Evolutionary conservation across 371 early-diverging fungal genomes (phyloP).

Genomic region (Zychaea mexicana): DNA sequence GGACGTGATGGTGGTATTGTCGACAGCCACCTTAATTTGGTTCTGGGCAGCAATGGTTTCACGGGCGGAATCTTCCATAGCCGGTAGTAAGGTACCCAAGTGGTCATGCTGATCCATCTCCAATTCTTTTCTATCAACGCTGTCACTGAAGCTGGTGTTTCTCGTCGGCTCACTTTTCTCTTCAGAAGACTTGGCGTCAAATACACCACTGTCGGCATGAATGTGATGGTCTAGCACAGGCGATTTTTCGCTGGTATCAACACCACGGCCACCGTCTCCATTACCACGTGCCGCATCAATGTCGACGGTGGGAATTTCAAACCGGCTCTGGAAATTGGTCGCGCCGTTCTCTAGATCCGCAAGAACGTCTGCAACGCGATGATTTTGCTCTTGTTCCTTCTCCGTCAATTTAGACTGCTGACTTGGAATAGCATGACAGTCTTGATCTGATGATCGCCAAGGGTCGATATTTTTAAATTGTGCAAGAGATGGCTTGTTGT

Average conservation of each 20-base stretch:
- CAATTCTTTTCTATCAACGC: background rate
- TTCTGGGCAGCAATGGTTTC: constrained; percentile 8
- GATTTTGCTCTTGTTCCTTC: background rate
- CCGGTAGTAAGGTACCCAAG: constrained; percentile 18
- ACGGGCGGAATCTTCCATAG: constrained; percentile 14
- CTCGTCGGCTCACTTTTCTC: background rate
- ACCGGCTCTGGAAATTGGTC: background rate
- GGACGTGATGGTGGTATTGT: constrained; percentile 4
- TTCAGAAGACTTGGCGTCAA: constrained; percentile 3
- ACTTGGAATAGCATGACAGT: background rate
- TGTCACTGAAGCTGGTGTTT: background rate
- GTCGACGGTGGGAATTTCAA: background rate
- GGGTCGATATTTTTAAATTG: background rate
- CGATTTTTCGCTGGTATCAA: constrained; percentile 2
- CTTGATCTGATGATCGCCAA: background rate
- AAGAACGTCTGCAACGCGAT: constrained; percentile 4
- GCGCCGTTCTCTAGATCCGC: background rate
- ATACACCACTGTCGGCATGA: constrained; percentile 2
- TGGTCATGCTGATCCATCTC: constrained; percentile 4
- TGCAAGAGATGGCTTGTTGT: background rate
- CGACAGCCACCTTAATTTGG: background rate
- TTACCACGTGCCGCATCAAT: constrained; percentile 1
- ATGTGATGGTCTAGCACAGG: no score
- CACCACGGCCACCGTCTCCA: no score
- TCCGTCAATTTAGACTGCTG: background rate